These are phyloP conservation scores for Orbilia ellipsospora DNA, from an alignment of 2,329 filamentous ascomycete genomes.

Conservation along the genomic window DNA sequence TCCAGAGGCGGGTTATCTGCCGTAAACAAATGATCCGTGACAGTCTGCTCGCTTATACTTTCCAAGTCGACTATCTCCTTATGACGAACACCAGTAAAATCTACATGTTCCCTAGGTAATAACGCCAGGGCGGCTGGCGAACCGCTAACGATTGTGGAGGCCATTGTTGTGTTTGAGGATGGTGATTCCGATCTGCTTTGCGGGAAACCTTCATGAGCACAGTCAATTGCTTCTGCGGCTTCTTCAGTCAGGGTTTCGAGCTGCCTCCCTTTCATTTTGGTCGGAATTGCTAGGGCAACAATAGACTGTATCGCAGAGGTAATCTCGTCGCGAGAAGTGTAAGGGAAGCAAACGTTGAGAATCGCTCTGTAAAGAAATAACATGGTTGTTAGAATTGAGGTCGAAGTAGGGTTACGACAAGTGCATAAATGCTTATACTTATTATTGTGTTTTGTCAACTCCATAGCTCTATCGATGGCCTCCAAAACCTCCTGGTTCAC, in stretches of 20 bases:
- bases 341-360: slow-evolving; percentile 97
- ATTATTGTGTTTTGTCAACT: slow-evolving; percentile 87
- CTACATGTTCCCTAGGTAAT: slow-evolving; percentile 38
- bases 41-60: slow-evolving; percentile 82
- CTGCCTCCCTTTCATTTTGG: slow-evolving; percentile 13
- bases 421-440: slow-evolving; percentile 67
- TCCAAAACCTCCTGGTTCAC: slow-evolving; percentile 88
- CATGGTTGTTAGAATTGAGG: not conserved
- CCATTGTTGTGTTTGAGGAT: slow-evolving; percentile 42
- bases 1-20: slow-evolving; percentile 86
- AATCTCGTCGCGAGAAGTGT: slow-evolving; percentile 95
- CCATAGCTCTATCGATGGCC: slow-evolving; percentile 85
- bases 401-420: not conserved
- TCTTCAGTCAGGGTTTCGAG: slow-evolving; percentile 41
- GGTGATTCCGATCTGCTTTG: slow-evolving; percentile 44
- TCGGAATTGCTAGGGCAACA: slow-evolving; percentile 66
- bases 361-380: slow-evolving; percentile 66
- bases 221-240: slow-evolving; percentile 17
- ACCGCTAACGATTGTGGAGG: slow-evolving; percentile 41
- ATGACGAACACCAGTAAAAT: slow-evolving; percentile 47
- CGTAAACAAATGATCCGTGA: slow-evolving; percentile 89
- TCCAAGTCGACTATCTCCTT: slow-evolving; percentile 74
- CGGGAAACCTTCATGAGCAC: not conserved
- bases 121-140: slow-evolving; percentile 10
- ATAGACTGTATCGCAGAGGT: slow-evolving; percentile 88